Percentiles rank a stretch among this genome's conserved stretches.
Conservation (phyloP, 768 basidiomycete species). For the Sporobolomyces phaffii region DNA sequence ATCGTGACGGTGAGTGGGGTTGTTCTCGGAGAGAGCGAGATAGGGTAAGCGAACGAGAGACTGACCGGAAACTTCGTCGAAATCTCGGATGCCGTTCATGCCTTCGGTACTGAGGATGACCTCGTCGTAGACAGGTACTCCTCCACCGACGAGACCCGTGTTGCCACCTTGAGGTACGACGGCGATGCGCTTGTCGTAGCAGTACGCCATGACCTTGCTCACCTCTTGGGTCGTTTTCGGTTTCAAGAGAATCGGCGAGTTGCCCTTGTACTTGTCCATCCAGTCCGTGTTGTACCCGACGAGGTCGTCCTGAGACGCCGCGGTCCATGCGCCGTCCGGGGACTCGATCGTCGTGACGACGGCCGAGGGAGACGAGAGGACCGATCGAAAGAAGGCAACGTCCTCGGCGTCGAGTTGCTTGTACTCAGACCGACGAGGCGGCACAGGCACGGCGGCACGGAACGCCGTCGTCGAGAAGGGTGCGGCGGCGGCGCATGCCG, state of each 20-base stretch:
- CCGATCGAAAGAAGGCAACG: constrained; percentile 43
- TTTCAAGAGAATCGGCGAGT: constrained; percentile 74
- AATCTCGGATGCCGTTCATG: constrained; percentile 58
- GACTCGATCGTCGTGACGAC: constrained; percentile 46
- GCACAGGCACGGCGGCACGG: not conserved
- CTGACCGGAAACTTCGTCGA: constrained; percentile 49
- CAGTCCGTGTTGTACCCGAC: constrained; percentile 70
- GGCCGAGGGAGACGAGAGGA: constrained; percentile 46
- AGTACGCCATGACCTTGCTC: constrained; percentile 78
- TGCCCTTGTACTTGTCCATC: constrained; percentile 75
- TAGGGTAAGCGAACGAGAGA: not conserved
- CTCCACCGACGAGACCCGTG: constrained; percentile 90
- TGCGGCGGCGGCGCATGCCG: not conserved
- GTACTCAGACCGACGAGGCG: constrained; percentile 36
- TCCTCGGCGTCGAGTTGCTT: constrained; percentile 43
- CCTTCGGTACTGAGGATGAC: constrained; percentile 66
- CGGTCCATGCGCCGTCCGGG: constrained; percentile 21
- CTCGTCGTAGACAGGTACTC: constrained; percentile 82
- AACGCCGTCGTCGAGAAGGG: constrained; percentile 3
- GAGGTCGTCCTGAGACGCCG: constrained; percentile 55
- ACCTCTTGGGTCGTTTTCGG: constrained; percentile 84
- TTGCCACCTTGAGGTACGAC: constrained; percentile 97
- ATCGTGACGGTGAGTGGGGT: no score
- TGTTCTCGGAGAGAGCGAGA: not conserved
- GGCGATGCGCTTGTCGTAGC: constrained; percentile 71